Base-by-base conservation (phyloP, 306 rosid genomes). In the Trifolium fragiferum region DNA sequence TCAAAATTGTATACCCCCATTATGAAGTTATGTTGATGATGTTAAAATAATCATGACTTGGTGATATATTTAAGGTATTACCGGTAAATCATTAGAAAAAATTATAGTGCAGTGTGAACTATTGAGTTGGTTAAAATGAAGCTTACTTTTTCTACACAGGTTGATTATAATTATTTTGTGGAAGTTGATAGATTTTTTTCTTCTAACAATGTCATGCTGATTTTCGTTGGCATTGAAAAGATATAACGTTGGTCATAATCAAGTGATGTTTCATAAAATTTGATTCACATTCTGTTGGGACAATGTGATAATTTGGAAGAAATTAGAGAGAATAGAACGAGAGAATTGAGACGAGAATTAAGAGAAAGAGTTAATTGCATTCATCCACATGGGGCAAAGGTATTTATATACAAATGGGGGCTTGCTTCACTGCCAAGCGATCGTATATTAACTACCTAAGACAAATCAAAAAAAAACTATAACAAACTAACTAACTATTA, bases 221-320 rank as follows among this genome's bases (percentile, higher is more conserved):
- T 16, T 60, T 60, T 30, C 40, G 15, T 60, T 4, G 7, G 12
- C 3, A 2, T 58, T 25, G 64, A 25, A 58, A 25, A 58, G 2
- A 14, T 12, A 30, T 14, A 60, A 60, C 30, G 41, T 1, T 60
- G 43, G 21, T 60, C 41, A 15, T 15, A 32, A 60, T 32, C 21
- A 32, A 60, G n/a, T 30, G 13, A 9, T 60, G 13, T 15, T 54
- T 10, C 14, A 10, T 54, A 20, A 51, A 53, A 10, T 19, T 53
- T 53, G 27, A 53, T 53, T 53, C 30, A 53, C 60, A 53, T 53
- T 53, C 60, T 58, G 64, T 58, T 58, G n/a, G n/a, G n/a, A n/a
- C n/a, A n/a, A n/a, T n/a, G n/a, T n/a, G n/a, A n/a, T n/a, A n/a
- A n/a, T n/a, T n/a, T n/a, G n/a, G n/a, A n/a, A n/a, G n/a, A n/a